A percentile compares a stretch with the other conserved stretches of the same genome.
These are phyloP conservation scores for Eucalyptus marginata DNA, from an alignment of 345 rosid species.

Conservation along the genomic window DNA sequence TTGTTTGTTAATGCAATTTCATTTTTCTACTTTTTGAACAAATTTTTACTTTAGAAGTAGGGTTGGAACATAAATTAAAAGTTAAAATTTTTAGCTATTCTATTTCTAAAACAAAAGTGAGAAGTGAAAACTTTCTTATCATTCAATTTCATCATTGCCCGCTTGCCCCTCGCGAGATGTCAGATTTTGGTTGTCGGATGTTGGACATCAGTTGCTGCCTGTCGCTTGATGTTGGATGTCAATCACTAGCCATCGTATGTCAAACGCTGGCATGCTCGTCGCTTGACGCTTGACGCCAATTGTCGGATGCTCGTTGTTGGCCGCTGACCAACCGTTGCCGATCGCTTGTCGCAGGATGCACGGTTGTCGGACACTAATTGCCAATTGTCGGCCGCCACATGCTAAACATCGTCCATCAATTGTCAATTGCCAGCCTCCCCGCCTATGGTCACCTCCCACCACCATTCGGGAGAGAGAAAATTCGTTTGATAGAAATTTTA, in stretches of 20 bases:
- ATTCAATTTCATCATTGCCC: rapidly evolving
- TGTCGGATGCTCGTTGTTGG: too few relatives aligned
- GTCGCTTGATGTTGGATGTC: rapidly evolving
- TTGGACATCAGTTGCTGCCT: too few relatives aligned
- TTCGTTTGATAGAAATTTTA: rapidly evolving
- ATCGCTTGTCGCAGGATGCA: rapidly evolving
- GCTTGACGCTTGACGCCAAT: too few relatives aligned
- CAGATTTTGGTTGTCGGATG: rapidly evolving
- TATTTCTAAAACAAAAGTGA: rapidly evolving
- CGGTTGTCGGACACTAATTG: rapidly evolving
- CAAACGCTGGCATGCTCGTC: rapidly evolving
- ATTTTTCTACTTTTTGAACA: rapidly evolving
- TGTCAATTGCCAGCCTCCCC: rapidly evolving
- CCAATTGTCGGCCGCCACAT: too few relatives aligned
- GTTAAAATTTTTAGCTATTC: too few relatives aligned
- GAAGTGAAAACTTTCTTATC: too few relatives aligned
- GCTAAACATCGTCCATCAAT: too few relatives aligned
- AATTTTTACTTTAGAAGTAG: too few relatives aligned
- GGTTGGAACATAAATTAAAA: rapidly evolving
- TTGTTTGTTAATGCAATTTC: rapidly evolving
- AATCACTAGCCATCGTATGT: rapidly evolving
- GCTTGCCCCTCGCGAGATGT: rapidly evolving
- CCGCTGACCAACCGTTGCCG: rapidly evolving
- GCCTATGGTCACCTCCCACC: rapidly evolving
- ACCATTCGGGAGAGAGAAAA: rapidly evolving